Conservation (phyloP, 495 filamentous ascomycete genomes). For the Penicillium egyptiacum region DNA sequence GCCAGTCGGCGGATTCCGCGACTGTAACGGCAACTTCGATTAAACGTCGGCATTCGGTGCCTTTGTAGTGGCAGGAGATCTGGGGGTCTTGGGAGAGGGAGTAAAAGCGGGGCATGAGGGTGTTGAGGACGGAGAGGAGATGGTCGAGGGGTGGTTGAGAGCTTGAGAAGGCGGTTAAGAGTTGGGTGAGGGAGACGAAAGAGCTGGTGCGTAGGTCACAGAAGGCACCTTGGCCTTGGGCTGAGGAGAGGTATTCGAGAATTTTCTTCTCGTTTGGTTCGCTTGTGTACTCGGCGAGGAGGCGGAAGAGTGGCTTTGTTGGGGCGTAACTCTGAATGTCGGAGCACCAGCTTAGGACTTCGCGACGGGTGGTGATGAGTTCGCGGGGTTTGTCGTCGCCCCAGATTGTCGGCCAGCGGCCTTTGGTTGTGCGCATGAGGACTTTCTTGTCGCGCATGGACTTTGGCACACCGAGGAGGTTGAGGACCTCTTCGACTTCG, state of each 20-base stretch:
- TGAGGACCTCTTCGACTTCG: conserved; percentile 79
- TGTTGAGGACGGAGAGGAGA: conserved; percentile 76
- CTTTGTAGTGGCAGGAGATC: conserved; percentile 67
- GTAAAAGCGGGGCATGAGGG: conserved; percentile 96
- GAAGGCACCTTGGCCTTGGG: conserved; percentile 90
- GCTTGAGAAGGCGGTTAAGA: conserved; percentile 90
- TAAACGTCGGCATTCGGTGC: conserved; percentile 71
- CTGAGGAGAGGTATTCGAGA: conserved; percentile 77
- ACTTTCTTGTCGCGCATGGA: conserved; percentile 80
- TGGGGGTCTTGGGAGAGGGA: conserved; percentile 95
- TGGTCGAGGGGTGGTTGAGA: conserved; percentile 80
- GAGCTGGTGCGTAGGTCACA: conserved; percentile 92
- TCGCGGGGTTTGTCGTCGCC: conserved; percentile 84
- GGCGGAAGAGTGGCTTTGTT: conserved; percentile 80
- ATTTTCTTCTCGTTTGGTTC: conserved; percentile 84
- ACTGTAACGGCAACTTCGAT: conserved; percentile 95
- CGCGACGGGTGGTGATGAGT: conserved; percentile 81
- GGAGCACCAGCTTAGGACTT: conserved; percentile 90
- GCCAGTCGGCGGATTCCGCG: conserved; percentile 83
- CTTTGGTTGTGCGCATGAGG: conserved; percentile 69
- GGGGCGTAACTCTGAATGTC: conserved; percentile 92
- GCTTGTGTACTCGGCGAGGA: conserved; percentile 80
- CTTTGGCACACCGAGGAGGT: conserved; percentile 72
- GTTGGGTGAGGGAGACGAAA: conserved; percentile 77
- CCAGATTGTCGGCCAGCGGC: conserved; percentile 98